Conservation (phyloP, 2,329 filamentous ascomycete genomes). For the Ophiostoma sp. region DNA sequence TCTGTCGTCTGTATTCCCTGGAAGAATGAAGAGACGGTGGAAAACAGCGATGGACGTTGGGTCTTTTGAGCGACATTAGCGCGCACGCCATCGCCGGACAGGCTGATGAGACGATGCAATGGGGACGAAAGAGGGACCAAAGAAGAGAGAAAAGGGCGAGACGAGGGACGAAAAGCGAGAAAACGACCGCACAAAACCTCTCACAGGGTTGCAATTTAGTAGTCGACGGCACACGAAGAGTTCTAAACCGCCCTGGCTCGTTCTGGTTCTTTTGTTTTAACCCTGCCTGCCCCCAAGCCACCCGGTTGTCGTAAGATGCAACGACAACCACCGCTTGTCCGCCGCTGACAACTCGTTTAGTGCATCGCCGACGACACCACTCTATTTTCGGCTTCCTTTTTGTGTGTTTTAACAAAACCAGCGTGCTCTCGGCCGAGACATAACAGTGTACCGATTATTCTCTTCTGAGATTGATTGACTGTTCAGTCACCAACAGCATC, state of each 20-base stretch:
- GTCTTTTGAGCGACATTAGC: constrained; percentile 1
- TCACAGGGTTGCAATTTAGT: background rate
- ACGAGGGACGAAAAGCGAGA: background rate
- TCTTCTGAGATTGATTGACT: background rate
- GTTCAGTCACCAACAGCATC: background rate
- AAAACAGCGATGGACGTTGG: background rate
- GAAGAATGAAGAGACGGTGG: background rate
- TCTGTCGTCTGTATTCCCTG: background rate
- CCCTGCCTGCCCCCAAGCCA: background rate
- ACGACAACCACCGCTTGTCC: background rate
- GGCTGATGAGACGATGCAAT: constrained; percentile 19
- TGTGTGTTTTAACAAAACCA: background rate
- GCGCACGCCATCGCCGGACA: constrained; percentile 17
- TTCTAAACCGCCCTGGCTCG: background rate
- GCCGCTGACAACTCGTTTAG: background rate
- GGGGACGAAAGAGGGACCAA: background rate
- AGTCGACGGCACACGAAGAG: background rate
- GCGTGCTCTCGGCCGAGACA: background rate
- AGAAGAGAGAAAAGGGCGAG: background rate
- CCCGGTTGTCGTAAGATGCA: background rate
- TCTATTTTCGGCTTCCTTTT: background rate
- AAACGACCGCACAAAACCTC: constrained; percentile 1
- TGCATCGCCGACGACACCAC: constrained; percentile 17
- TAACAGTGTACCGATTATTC: background rate
- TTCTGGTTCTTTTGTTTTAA: background rate